A percentile compares a stretch with the other conserved stretches of the same genome.
phyloP scores from a whole-genome alignment of 495 filamentous ascomycete species.

The Daldinia concentrica region DNA sequence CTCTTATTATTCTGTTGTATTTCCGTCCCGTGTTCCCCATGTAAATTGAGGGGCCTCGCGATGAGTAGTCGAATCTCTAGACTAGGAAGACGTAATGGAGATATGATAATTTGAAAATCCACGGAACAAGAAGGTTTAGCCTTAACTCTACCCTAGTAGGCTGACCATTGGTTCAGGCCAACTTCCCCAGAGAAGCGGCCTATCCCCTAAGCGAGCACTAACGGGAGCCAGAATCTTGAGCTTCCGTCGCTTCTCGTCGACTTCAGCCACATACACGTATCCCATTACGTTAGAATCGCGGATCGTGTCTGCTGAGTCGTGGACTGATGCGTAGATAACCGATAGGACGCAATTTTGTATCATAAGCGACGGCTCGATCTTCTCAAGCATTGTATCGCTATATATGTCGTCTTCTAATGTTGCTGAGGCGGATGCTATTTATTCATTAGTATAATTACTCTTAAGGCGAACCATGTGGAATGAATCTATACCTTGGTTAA shows the following conservation, averaged over 20 bases:
- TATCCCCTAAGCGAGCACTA: conserved; percentile 77
- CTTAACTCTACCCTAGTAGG: conserved; percentile 49
- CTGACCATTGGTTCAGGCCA: conserved; percentile 65
- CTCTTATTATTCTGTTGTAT: background rate
- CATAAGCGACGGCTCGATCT: conserved; percentile 63
- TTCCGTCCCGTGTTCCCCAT: background rate
- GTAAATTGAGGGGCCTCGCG: background rate
- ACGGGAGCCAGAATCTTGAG: conserved; percentile 84
- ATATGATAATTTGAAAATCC: background rate
- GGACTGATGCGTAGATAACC: conserved; percentile 74
- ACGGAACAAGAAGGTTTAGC: background rate
- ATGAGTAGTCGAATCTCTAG: background rate
- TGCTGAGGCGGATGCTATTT: conserved; percentile 23
- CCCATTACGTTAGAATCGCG: conserved; percentile 88
- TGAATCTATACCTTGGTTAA: conserved; percentile 58
- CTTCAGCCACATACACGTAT: conserved; percentile 89
- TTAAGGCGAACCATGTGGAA: background rate
- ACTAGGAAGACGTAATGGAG: background rate
- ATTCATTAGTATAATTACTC: conserved; percentile 2
- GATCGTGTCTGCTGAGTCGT: conserved; percentile 73
- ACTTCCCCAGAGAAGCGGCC: conserved; percentile 73
- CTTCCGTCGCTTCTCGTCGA: conserved; percentile 84
- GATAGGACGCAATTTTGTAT: conserved; percentile 79
- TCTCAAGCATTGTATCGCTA: conserved; percentile 61
- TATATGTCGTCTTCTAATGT: conserved; percentile 39